Evolutionary conservation across 495 filamentous ascomycete species (phyloP).

Genomic region (Penicillium herquei): DNA sequence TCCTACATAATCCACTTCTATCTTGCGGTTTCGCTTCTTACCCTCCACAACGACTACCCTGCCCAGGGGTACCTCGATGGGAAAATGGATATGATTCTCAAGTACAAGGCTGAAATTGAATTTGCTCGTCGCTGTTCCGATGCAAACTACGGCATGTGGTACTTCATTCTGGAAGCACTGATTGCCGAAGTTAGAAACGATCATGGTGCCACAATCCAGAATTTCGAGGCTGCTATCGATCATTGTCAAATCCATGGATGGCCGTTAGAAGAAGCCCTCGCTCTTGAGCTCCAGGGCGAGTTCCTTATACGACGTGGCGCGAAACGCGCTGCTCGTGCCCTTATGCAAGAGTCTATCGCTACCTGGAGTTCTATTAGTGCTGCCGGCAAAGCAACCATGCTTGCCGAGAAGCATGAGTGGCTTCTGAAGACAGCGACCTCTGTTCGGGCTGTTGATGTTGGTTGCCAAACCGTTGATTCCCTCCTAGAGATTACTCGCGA

Average conservation of each 20-base stretch:
- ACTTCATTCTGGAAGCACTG: constrained; percentile 70
- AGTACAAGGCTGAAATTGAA: constrained; percentile 64
- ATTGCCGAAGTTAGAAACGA: constrained; percentile 63
- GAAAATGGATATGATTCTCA: constrained; percentile 52
- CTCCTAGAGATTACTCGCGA: constrained; percentile 52
- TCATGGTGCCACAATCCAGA: constrained; percentile 58
- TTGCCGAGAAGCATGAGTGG: constrained; percentile 69
- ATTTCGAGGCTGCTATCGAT: constrained; percentile 76
- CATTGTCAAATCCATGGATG: constrained; percentile 77
- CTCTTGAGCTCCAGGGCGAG: constrained; percentile 70
- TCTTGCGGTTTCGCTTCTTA: constrained; percentile 62
- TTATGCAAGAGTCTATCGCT: constrained; percentile 69
- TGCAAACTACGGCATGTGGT: constrained; percentile 80
- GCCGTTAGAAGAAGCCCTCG: constrained; percentile 75
- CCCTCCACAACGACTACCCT: constrained; percentile 57
- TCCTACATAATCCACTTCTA: constrained; percentile 66
- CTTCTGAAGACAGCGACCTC: constrained; percentile 65
- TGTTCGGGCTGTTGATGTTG: constrained; percentile 62
- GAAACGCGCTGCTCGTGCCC: constrained; percentile 67
- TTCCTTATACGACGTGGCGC: constrained; percentile 70
- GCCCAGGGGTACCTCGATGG: constrained; percentile 49
- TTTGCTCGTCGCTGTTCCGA: constrained; percentile 65
- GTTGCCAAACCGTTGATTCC: constrained; percentile 67
- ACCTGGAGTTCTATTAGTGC: constrained; percentile 75
- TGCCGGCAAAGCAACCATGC: constrained; percentile 66